Percentiles rank a stretch among this genome's conserved stretches.
phyloP scores from a whole-genome alignment of 345 rosid genomes.

The Populus pruinosa region DNA sequence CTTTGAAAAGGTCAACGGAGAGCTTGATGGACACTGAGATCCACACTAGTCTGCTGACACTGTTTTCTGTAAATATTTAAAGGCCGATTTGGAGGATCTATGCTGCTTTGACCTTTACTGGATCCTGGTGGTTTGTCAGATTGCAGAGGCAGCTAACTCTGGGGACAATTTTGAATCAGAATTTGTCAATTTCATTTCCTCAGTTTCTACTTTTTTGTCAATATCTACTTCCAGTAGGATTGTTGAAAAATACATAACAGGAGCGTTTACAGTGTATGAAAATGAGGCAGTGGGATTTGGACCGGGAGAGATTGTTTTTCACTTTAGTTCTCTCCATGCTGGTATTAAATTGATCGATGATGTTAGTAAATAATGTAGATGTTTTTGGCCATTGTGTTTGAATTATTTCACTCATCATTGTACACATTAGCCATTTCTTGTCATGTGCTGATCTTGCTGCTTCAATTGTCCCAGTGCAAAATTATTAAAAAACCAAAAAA shows the following conservation, averaged over 20 bases:
- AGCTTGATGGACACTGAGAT: constrained; percentile 3
- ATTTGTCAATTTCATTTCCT: neutral
- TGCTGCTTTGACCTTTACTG: neutral
- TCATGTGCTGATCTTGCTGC: neutral
- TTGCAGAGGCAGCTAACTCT: constrained; percentile 4
- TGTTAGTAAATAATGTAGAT: neutral
- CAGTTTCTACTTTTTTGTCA: constrained; percentile 10
- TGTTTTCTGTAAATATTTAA: constrained; percentile 27
- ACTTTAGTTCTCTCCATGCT: neutral
- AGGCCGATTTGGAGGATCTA: constrained; percentile 10
- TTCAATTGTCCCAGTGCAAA: too few species aligned
- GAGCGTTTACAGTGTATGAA: constrained; percentile 6
- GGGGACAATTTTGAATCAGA: constrained; percentile 10
- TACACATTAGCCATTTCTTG: neutral
- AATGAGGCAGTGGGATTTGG: constrained; percentile 4
- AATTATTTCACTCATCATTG: neutral
- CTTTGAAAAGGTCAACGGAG: neutral
- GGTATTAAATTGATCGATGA: neutral
- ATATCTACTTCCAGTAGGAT: neutral
- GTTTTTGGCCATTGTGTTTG: neutral
- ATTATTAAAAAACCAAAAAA: too few species aligned
- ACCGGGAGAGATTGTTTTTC: constrained; percentile 1
- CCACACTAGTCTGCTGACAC: neutral
- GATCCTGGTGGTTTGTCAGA: constrained; percentile 12
- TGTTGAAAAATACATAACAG: neutral